Evolutionary conservation across 176 grass and related monocot species (phyloP), one percentile per base, ranked within the genome.

Genomic region (Oropetium thomaeum): DNA sequence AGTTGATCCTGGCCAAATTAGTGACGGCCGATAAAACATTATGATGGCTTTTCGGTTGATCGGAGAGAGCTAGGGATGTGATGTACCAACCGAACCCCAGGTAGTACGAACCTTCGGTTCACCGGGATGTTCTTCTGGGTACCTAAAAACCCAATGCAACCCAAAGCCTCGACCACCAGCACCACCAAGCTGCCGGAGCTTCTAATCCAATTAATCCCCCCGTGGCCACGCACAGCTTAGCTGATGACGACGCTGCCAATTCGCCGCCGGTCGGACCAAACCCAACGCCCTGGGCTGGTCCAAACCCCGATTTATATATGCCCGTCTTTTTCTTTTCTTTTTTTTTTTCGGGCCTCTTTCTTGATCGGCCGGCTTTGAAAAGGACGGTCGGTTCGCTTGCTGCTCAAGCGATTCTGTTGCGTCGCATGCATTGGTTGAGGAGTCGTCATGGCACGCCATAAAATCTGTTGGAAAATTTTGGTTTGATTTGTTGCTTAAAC

Each of bases 341-440:
- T n/a, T n/a, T n/a, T n/a, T n/a, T n/a, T n/a, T n/a, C n/a, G n/a
- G 13, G 7, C 20, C 23, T 20, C 35, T 58, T 15, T 30, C 40
- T 62, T 20, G 41, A 35, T 76, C 29, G 33, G 47, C 19, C n/a
- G n/a, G n/a, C n/a, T n/a, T 34, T 51, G 79, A 87, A 59, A 82
- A 60, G 4, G 62, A 83, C 80, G 23, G 15, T 42, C 80, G 23
- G 15, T 42, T 87, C 52, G 80, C 85, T 83, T 87, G n/a, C 65
- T 27, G 42, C 67, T 74, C 85, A 87, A 83, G 80, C 80, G 52
- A 83, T 62, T 73, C 68, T 42, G 40, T 67, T 78, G 73, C 34
- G 73, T 61, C 60, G 79, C 60, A 66, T 78, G 74, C 52, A 65
- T 59, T 35, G 51, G 68, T 78, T 83, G 52, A 71, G 14, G 41